Percentiles rank a stretch among this genome's conserved stretches.
These are phyloP conservation scores for Oemleria cerasiformis DNA, from an alignment of 306 rosid genomes.

Conservation along the genomic window DNA sequence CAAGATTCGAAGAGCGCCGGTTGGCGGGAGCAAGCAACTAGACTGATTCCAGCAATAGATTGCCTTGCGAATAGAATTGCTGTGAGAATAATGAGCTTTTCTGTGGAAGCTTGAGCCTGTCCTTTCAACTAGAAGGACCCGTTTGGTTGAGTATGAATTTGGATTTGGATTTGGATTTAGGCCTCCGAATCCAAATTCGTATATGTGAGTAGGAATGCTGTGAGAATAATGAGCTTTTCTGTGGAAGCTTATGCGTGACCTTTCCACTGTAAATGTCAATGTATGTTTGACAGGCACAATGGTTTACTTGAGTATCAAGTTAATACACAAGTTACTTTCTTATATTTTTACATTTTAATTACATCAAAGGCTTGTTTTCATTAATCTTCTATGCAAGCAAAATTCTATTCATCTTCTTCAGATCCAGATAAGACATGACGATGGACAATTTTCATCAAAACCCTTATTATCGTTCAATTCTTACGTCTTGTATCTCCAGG, in stretches of 20 bases:
- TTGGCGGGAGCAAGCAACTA: slow-evolving; percentile 22
- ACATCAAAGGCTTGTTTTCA: not conserved
- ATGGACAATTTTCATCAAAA: not conserved
- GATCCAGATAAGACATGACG: not conserved
- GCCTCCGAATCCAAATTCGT: too few relatives aligned
- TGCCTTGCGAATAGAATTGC: slow-evolving; percentile 41
- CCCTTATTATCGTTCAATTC: slow-evolving; percentile 34
- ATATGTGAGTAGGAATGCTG: slow-evolving; percentile 30
- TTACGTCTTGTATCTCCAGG: slow-evolving; percentile 43
- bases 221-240: not conserved
- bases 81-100: not conserved
- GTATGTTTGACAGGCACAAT: not conserved
- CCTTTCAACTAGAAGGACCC: not conserved
- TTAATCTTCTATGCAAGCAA: not conserved
- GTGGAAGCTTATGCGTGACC: not conserved
- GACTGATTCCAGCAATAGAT: slow-evolving; percentile 27
- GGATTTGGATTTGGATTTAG: too few relatives aligned
- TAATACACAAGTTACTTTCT: not conserved
- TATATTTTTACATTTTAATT: not conserved
- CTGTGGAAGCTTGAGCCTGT: not conserved
- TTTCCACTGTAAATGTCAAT: slow-evolving; percentile 1
- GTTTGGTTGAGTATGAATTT: too few relatives aligned
- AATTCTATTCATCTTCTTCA: not conserved
- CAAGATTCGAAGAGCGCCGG: slow-evolving; percentile 34
- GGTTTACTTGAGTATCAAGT: not conserved